Base-by-base conservation (phyloP, 352 stramenopile species). In the Aphanomyces astaci region DNA sequence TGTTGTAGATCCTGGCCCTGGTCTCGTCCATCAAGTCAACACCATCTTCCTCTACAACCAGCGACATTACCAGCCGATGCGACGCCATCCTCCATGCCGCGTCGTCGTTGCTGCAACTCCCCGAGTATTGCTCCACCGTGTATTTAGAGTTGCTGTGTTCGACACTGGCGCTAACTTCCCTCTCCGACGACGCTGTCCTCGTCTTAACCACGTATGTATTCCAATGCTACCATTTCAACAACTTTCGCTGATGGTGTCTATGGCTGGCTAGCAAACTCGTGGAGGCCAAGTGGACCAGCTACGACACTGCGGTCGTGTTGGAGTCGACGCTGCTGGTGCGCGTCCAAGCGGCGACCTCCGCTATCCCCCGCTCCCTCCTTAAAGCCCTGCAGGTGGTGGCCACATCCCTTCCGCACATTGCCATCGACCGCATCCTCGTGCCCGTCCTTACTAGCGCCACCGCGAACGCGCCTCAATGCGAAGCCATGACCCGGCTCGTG, bases 231-330 rank as follows among this genome's bases (percentile, higher is more conserved):
- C n/a, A n/a, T n/a, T n/a, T n/a, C n/a, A n/a, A n/a, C n/a, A n/a
- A n/a, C n/a, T n/a, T n/a, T n/a, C n/a, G n/a, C n/a, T n/a, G n/a
- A n/a, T n/a, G n/a, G n/a, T n/a, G n/a, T n/a, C n/a, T n/a, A n/a
- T n/a, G n/a, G n/a, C n/a, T n/a, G n/a, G n/a, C 3, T 65, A 65
- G 56, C 15, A 65, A 65, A 17, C 56, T 65, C 17, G 9, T 65
- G 31, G 56, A 65, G 2, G 56, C 56, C 11, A 46, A 65, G 24
- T 65, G 56, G 56, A 53, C 22, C 22, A 10, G 24, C 4, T 36
- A 39, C 5, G 30, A 46, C 19, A n/a, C 56, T 27, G 39, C 39
- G 17, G 31, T 52, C 4, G 19, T 43, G 1, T 15, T 65, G 1
- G 33, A 49, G 22, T 5, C 25, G 3, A 53, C 31, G 24, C 56